Conservation (phyloP, 768 basidiomycete species). For the Cystofilobasidium ferigula region DNA sequence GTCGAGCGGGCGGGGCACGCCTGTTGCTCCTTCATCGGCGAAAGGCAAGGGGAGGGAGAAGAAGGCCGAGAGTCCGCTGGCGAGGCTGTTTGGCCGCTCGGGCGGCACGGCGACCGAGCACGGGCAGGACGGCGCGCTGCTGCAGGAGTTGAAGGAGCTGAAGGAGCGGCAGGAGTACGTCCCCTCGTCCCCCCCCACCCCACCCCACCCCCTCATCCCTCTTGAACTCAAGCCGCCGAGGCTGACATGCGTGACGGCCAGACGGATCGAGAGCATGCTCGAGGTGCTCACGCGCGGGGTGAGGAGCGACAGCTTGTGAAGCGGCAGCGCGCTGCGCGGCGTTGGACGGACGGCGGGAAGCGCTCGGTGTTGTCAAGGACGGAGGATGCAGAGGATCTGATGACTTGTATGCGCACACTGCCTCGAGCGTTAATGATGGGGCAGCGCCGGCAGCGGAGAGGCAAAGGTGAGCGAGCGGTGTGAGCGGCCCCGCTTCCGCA, state of each 20-base stretch:
- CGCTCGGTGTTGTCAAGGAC: too few relatives aligned
- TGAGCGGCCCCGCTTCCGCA: too few relatives aligned
- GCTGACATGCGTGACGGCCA: not conserved
- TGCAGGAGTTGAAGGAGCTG: conserved; percentile 6
- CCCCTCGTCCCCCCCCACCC: not conserved
- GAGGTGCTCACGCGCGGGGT: conserved; percentile 8
- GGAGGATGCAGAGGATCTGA: too few relatives aligned
- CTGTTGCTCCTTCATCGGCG: not conserved
- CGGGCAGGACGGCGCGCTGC: not conserved
- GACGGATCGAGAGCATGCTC: conserved; percentile 10
- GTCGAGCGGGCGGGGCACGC: not conserved
- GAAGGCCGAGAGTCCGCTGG: conserved; percentile 10
- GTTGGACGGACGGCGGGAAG: too few relatives aligned
- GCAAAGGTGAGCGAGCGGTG: too few relatives aligned
- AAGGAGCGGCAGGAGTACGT: conserved; percentile 2
- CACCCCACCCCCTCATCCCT: not conserved
- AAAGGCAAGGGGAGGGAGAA: not conserved
- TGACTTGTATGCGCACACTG: too few relatives aligned
- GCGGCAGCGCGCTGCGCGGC: not conserved
- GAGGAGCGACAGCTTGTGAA: conserved; percentile 1
- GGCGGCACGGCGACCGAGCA: not conserved
- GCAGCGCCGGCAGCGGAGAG: too few relatives aligned
- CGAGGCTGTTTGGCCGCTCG: conserved; percentile 9
- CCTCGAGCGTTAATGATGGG: too few relatives aligned
- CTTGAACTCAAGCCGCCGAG: too few relatives aligned